Evolutionary conservation across 306 rosid genomes (phyloP), one percentile per base, ranked within the genome.

Genomic region (Vicia sativa): DNA sequence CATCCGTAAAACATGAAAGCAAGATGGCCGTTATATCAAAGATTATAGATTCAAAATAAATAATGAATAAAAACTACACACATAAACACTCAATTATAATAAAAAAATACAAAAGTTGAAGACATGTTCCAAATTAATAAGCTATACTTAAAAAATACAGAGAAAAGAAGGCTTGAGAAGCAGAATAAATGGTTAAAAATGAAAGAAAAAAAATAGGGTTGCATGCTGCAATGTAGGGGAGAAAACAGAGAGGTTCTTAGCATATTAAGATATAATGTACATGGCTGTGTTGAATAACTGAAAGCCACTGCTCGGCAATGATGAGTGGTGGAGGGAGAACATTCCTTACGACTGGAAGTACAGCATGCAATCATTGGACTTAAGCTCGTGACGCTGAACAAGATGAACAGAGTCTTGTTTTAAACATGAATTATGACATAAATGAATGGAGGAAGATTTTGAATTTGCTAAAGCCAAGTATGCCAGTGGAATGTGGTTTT

Each of bases 391-490:
- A 43, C 14, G 5, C n/a, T 63, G 37, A 12, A 13, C 53, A 23
- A 43, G 55, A 4, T 7, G 52, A 62, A 41, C 13, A 15, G 19
- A 58, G 42, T 14, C 21, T 58, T 29, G 43, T 14, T 58, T 58
- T 14, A 31, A 58, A 58, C 25, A 58, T 31, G 64, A 31, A 8
- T 16, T 9, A 38, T 10, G 48, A 14, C 16, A 60, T 9, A 60
- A 37, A 60, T 60, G 46, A 61, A 37, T 21, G 43, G 15, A 18
- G 31, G 28, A 60, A 10, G 15, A 46, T 37, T 37, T 18, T 16
- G 31, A 37, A 16, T 37, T 61, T 38, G 19, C 66, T 61, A 43
- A 61, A 10, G 31, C 31, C 66, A 61, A 61, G 39, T 35, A 61
- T 19, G 49, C 25, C 14, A 4, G 38, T 16, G 10, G 25, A 43